phyloP scores from a whole-genome alignment of 2,329 filamentous ascomycete genomes.

The Diaporthe destruens region DNA sequence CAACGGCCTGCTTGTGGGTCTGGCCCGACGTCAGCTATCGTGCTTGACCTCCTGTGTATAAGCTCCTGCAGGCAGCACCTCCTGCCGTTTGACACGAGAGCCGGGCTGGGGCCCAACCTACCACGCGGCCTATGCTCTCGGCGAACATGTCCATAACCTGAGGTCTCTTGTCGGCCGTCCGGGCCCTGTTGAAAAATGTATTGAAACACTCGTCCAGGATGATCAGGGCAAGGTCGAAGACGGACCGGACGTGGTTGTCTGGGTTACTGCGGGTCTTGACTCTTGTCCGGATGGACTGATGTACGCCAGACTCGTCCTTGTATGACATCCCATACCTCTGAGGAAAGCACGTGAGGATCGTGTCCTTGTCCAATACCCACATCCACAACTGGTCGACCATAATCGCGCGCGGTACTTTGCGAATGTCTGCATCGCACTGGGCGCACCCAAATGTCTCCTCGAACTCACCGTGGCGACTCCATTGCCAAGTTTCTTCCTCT shows the following conservation, averaged over 20 bases:
- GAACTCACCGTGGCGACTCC: conserved; percentile 38
- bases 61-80: too few relatives aligned
- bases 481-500: conserved; percentile 32
- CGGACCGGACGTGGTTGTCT: conserved; percentile 51
- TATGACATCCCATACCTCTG: conserved; percentile 58
- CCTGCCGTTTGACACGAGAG: too few relatives aligned
- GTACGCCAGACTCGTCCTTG: conserved; percentile 54
- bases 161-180: conserved; percentile 49
- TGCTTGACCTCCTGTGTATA: background rate
- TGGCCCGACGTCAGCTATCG: conserved; percentile 30
- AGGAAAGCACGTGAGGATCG: conserved; percentile 49
- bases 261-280: conserved; percentile 45
- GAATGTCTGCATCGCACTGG: conserved; percentile 46
- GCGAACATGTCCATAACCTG: conserved; percentile 56
- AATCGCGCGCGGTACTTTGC: conserved; percentile 46
- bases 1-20: conserved; percentile 54
- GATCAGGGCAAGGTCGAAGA: conserved; percentile 57
- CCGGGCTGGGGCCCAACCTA: background rate
- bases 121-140: conserved; percentile 52
- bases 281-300: conserved; percentile 55
- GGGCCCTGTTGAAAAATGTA: conserved; percentile 56
- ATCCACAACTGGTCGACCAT: conserved; percentile 52
- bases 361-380: conserved; percentile 49
- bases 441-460: conserved; percentile 44
- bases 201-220: conserved; percentile 58